A percentile compares a stretch with the other conserved stretches of the same genome.
phyloP scores from a whole-genome alignment of 495 filamentous ascomycete genomes.

The Cenococcum geophilum region DNA sequence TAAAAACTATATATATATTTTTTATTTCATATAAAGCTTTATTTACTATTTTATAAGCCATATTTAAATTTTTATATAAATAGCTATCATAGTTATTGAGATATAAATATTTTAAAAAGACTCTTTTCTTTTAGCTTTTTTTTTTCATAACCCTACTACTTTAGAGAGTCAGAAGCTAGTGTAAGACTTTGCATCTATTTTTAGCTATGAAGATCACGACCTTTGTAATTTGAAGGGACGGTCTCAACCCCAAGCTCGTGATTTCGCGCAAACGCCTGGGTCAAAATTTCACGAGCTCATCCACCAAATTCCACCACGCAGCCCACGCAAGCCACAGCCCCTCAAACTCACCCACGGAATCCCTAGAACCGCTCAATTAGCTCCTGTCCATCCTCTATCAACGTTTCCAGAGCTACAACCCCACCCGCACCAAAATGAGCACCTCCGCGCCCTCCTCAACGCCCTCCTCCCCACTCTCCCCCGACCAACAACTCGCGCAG shows the following conservation, averaged over 20 bases:
- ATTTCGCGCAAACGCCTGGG: too few species aligned
- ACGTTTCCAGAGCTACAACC: neutral
- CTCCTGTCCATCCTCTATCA: neutral
- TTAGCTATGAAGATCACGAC: too few species aligned
- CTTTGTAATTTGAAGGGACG: too few species aligned
- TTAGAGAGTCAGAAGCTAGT: neutral
- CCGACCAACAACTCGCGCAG: slow-evolving; percentile 22
- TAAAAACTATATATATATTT: too few species aligned
- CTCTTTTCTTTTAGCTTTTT: neutral
- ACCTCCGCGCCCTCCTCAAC: neutral
- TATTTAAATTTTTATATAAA: too few species aligned
- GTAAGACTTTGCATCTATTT: too few species aligned
- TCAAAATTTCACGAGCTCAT: neutral
- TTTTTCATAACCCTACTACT: neutral
- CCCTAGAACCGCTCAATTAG: neutral
- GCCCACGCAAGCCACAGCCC: neutral
- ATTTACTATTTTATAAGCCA: too few species aligned
- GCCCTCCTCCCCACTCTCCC: slow-evolving; percentile 16
- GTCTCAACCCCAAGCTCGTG: too few species aligned
- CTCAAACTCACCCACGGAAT: neutral
- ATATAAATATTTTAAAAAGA: too few species aligned
- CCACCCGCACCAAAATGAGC: neutral
- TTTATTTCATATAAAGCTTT: too few species aligned
- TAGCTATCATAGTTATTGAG: too few species aligned
- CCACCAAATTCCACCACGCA: neutral